Percentiles rank a stretch among this genome's conserved stretches.
Conservation (phyloP, 163 green algal species). For the Scenedesmus sp. region DNA sequence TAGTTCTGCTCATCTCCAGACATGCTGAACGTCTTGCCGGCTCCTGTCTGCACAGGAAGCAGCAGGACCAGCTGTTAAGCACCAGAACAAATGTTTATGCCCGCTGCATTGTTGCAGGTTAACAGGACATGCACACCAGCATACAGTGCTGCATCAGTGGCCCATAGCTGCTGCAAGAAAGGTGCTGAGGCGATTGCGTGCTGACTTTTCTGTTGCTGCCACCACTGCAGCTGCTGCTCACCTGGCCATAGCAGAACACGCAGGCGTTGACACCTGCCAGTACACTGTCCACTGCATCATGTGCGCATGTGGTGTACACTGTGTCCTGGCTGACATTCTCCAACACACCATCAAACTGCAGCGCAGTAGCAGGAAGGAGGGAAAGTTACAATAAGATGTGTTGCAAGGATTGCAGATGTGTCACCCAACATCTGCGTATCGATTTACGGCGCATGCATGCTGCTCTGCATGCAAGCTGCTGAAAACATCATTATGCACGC, state of each 20-base stretch:
- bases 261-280: constrained; percentile 84
- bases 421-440: not conserved
- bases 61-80: not conserved
- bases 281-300: constrained; percentile 77
- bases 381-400: not conserved
- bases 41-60: constrained; percentile 71
- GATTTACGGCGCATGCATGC: not conserved
- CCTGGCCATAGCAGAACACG: constrained; percentile 86
- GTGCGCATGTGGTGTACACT: constrained; percentile 68
- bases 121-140: not conserved
- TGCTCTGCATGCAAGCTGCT: not conserved
- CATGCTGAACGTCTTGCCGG: constrained; percentile 91
- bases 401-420: not conserved
- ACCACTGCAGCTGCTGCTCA: constrained; percentile 34
- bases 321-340: constrained; percentile 79
- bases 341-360: constrained; percentile 77
- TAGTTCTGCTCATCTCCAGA: constrained; percentile 68
- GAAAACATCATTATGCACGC: no score
- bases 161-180: not conserved
- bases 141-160: not conserved
- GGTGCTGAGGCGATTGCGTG: not conserved
- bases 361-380: not conserved
- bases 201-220: not conserved
- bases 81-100: not conserved
- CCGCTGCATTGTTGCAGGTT: not conserved